Conservation (phyloP, 331 rosid species). For the Spiraea crenata region DNA sequence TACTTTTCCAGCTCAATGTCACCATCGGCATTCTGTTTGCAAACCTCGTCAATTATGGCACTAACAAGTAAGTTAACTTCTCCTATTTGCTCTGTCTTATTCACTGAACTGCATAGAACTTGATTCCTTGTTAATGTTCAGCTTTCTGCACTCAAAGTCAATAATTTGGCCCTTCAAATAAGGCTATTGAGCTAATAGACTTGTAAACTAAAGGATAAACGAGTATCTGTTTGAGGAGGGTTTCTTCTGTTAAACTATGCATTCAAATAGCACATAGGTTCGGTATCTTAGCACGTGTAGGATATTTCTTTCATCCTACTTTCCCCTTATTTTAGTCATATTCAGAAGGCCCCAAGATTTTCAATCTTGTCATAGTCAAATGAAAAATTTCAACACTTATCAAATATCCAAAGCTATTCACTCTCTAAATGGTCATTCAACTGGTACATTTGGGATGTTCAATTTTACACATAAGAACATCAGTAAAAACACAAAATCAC, state of each 20-base stretch:
- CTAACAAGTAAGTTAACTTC: conserved; percentile 8
- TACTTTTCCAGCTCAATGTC: conserved; percentile 29
- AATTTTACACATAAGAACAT: neutral
- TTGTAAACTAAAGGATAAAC: neutral
- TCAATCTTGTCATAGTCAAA: no score
- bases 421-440: neutral
- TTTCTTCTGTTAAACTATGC: neutral
- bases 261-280: neutral
- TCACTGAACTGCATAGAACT: neutral
- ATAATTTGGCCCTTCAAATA: neutral
- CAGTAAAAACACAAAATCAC: neutral
- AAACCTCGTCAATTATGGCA: conserved; percentile 29
- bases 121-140: neutral
- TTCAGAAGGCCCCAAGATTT: no score
- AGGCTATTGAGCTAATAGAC: no score
- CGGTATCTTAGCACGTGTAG: neutral
- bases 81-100: neutral
- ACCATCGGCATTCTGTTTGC: conserved; percentile 32
- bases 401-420: neutral
- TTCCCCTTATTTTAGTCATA: neutral
- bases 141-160: neutral
- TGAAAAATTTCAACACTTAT: neutral
- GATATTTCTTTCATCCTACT: neutral
- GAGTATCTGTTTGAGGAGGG: neutral
- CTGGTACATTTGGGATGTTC: neutral